These are phyloP conservation scores for Haplosporangium gracile DNA, from an alignment of 192 early-diverging fungal species.

Conservation along the genomic window DNA sequence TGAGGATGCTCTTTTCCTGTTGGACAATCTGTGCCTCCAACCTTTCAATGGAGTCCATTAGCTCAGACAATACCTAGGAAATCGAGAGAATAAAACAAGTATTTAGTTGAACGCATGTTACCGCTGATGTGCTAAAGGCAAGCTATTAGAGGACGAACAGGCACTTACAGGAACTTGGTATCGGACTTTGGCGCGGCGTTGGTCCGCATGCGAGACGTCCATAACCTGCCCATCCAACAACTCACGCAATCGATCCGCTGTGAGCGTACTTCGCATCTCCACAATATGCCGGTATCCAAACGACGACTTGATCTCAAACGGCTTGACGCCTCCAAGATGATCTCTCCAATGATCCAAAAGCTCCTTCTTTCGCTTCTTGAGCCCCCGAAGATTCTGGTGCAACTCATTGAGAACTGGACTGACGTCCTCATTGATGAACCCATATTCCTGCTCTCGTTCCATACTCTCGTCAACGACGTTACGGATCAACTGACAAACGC, in stretches of 20 bases:
- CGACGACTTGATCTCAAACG: conserved; percentile 53
- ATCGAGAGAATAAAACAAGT: not conserved
- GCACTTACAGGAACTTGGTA: conserved; percentile 45
- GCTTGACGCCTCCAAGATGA: conserved; percentile 34
- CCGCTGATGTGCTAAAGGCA: no score
- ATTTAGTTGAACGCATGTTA: not conserved
- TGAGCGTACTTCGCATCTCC: conserved; percentile 36
- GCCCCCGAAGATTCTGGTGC: conserved; percentile 16
- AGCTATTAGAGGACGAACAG: no score
- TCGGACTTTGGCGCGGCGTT: conserved; percentile 31
- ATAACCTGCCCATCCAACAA: conserved; percentile 27
- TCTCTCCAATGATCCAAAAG: conserved; percentile 33
- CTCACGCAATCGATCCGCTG: conserved; percentile 25
- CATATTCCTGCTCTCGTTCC: conserved; percentile 30
- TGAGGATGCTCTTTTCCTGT: conserved; percentile 47
- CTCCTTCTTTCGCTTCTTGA: conserved; percentile 16
- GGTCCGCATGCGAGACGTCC: conserved; percentile 49
- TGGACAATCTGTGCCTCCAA: conserved; percentile 44
- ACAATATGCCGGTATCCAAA: conserved; percentile 54
- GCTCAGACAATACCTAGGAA: conserved; percentile 18
- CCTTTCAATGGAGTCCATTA: conserved; percentile 44
- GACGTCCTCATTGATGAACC: conserved; percentile 44
- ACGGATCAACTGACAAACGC: conserved; percentile 34
- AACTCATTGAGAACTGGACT: conserved; percentile 29
- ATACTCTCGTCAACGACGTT: conserved; percentile 50